phyloP scores from a whole-genome alignment of 2,329 filamentous ascomycete species.

The Cercospora berteroae region DNA sequence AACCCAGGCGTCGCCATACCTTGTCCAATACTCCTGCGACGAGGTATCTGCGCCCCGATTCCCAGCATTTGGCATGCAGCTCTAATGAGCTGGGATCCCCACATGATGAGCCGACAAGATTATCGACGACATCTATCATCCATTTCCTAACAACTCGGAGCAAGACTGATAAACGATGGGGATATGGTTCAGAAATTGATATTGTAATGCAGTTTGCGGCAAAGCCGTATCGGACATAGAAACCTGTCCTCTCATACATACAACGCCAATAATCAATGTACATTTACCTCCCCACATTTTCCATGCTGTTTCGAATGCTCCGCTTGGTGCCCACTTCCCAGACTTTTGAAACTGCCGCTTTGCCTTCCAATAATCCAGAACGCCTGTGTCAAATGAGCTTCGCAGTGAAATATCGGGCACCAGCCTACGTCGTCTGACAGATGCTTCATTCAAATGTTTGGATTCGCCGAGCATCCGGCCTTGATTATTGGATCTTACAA shows the following conservation, averaged over 20 bases:
- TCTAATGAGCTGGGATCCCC: neutral
- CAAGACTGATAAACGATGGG: neutral
- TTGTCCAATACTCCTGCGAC: constrained; percentile 9
- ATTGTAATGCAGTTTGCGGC: neutral
- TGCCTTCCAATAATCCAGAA: no score
- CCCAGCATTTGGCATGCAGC: neutral
- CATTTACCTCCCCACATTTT: no score
- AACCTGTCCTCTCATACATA: neutral
- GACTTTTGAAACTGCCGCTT: no score
- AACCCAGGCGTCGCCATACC: neutral
- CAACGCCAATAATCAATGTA: neutral
- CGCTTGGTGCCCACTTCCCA: no score
- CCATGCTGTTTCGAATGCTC: no score
- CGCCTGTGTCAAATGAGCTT: no score
- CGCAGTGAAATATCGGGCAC: no score
- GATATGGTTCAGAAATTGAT: neutral
- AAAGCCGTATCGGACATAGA: neutral
- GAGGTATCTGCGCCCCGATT: neutral
- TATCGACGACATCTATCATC: neutral
- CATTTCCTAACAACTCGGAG: neutral
- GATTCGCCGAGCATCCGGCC: no score
- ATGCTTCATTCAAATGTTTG: no score
- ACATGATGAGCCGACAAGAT: neutral
- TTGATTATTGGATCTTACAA: no score
- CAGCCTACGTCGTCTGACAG: no score